Base-by-base conservation (phyloP, 352 stramenopile species). In the Phytophthora capsici region DNA sequence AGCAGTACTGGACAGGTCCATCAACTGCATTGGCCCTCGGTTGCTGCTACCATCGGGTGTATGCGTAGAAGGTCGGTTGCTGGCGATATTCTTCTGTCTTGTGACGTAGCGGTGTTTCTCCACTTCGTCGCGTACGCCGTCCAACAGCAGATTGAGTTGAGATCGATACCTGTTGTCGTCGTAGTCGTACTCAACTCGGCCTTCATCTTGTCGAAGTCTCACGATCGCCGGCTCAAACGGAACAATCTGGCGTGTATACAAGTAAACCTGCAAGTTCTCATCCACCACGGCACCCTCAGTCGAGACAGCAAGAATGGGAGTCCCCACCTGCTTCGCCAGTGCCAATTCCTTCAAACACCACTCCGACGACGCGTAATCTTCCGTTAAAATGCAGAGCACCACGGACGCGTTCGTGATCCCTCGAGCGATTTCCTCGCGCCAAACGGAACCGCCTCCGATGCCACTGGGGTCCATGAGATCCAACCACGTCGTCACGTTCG, bases 271-370 rank as follows among this genome's bases (percentile, higher is more conserved):
- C 13, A 91, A 62, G 16, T 90, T 75, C 34, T 90, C 83, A 10
- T 78, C 74, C 22, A 91, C 79, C 41, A 71, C 66, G 10, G 86
- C 73, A 16, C 75, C 69, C 41, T 91, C 83, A 1, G 79, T 89
- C 3, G 83, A 91, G 26, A 91, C 71, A 16, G 79, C 83, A 6
- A 91, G 54, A 49, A 90, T 88, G 13, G 81, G 81, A 12, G 77
- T 92, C 16, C 80, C 79, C 1, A 86, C 76, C 70, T 92, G 84
- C 59, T 92, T 92, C 9, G 84, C 84, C n/a, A 89, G 60, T 19
- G 84, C 84, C 14, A 92, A 55, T 26, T 90, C 82, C 48, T 92
- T 92, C 37, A 90, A 20, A 59, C 84, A 90, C 84, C 82, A 91
- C 43, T 92, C 81, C 4, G 80, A 90, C 28, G 78, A 55, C 26